Evolutionary conservation across 1,284 basidiomycete species (phyloP).

Genomic region (Apiotrichum siamense): DNA sequence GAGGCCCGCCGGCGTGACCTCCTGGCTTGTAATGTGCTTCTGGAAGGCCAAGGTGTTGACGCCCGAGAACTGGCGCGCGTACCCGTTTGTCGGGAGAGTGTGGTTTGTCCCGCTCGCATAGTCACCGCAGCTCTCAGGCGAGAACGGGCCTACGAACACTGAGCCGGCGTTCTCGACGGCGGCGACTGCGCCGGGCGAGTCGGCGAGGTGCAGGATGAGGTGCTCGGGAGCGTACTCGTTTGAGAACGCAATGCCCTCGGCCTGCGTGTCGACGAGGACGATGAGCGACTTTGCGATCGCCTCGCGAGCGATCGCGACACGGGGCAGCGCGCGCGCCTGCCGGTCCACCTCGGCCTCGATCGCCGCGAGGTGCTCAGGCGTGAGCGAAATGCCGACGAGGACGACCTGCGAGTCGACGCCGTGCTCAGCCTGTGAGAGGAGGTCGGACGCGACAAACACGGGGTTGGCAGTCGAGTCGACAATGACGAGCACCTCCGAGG

Average conservation of each 20-base stretch:
- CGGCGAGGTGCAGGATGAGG: slow-evolving; percentile 78
- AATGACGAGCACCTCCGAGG: slow-evolving; percentile 92
- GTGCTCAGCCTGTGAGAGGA: slow-evolving; percentile 90
- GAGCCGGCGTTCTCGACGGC: slow-evolving; percentile 85
- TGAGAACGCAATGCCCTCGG: slow-evolving; percentile 78
- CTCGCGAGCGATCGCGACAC: slow-evolving; percentile 84
- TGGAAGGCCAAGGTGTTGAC: slow-evolving; percentile 98
- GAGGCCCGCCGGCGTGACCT: slow-evolving; percentile 75
- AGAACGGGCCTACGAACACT: slow-evolving; percentile 89
- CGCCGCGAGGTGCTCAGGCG: slow-evolving; percentile 57
- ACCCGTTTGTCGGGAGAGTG: slow-evolving; percentile 89
- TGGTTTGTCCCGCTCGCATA: slow-evolving; percentile 99
- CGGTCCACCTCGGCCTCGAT: slow-evolving; percentile 82
- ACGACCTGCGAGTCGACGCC: slow-evolving; percentile 98
- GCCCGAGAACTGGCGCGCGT: slow-evolving; percentile 94
- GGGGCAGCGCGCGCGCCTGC: slow-evolving; percentile 79
- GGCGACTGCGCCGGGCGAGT: slow-evolving; percentile 62
- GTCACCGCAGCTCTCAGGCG: slow-evolving; percentile 85
- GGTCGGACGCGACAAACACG: slow-evolving; percentile 89
- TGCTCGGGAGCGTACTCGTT: slow-evolving; percentile 99
- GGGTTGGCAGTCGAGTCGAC: slow-evolving; percentile 82
- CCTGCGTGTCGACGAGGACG: slow-evolving; percentile 61
- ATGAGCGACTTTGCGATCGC: slow-evolving; percentile 90
- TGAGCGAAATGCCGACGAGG: slow-evolving; percentile 71
- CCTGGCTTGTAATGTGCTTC: slow-evolving; percentile 96